A percentile compares a stretch with the other conserved stretches of the same genome.
Evolutionary conservation across 129 eudicot genomes (phyloP).

Genomic region (Kitagawia praeruptora): DNA sequence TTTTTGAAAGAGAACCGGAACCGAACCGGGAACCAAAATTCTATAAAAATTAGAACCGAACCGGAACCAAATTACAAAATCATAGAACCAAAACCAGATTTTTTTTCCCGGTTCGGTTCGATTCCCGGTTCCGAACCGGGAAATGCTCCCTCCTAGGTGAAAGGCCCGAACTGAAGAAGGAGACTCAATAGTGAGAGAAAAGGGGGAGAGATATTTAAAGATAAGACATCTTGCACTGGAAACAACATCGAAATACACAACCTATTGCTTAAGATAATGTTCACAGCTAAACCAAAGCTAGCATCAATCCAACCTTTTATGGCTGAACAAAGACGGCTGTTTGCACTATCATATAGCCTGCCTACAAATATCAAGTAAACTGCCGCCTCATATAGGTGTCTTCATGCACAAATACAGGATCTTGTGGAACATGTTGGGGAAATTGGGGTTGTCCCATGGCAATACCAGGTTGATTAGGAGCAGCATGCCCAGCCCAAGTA

Average conservation of each 20-base stretch:
- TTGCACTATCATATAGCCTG: neutral
- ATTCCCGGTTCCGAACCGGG: too few species aligned
- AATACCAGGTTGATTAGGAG: slow-evolving; percentile 5
- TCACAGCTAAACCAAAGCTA: neutral
- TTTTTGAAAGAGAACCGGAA: too few species aligned
- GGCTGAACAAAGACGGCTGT: neutral
- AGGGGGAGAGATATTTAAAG: neutral
- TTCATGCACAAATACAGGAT: slow-evolving; percentile 74
- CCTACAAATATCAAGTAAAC: slow-evolving; percentile 16
- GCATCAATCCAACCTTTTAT: neutral
- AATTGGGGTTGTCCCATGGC: slow-evolving; percentile 15
- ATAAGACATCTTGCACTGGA: neutral
- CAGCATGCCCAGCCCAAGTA: neutral
- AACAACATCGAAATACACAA: neutral
- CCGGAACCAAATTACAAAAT: too few species aligned
- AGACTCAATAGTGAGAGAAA: neutral
- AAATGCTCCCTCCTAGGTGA: too few species aligned
- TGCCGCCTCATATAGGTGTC: slow-evolving; percentile 77
- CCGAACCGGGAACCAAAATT: too few species aligned
- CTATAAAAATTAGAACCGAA: too few species aligned
- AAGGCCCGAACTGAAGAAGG: neutral
- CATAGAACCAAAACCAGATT: too few species aligned
- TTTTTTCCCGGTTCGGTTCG: too few species aligned
- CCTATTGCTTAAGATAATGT: neutral
- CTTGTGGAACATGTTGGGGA: slow-evolving; percentile 25